Conservation (phyloP, 176 grass and related monocot species). For the Paspalum vaginatum region DNA sequence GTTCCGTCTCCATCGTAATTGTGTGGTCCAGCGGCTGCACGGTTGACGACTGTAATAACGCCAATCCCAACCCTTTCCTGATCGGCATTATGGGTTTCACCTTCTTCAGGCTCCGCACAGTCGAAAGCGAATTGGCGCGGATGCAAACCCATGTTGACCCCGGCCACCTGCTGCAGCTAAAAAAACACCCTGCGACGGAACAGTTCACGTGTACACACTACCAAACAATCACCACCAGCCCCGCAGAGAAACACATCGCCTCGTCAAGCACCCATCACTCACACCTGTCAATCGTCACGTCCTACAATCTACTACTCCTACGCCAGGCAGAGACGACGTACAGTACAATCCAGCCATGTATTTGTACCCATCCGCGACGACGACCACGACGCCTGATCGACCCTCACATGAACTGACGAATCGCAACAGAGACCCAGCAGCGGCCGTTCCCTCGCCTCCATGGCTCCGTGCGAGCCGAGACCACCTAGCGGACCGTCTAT, state of each 20-base stretch:
- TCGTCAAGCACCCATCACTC: background rate
- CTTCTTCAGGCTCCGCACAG: no score
- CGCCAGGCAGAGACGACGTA: background rate
- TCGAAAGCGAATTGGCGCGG: no score
- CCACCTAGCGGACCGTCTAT: no score
- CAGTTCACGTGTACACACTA: background rate
- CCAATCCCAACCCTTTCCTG: no score
- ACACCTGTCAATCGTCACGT: background rate
- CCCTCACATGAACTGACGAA: background rate
- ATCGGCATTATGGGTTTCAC: no score
- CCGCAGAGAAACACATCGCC: background rate
- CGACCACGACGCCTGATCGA: background rate
- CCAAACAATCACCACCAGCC: background rate
- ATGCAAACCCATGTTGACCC: no score
- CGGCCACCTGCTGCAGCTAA: no score
- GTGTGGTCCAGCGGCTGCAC: no score
- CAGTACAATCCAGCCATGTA: background rate
- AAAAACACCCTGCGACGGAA: no score
- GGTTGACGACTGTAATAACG: no score
- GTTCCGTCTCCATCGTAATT: no score
- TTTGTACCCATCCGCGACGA: background rate
- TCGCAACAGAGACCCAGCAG: background rate
- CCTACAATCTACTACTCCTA: background rate
- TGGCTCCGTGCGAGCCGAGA: background rate
- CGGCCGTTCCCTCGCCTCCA: background rate